A percentile compares a stretch with the other conserved stretches of the same genome.
Conservation (phyloP, 2,329 filamentous ascomycete species). For the Hypoxylon sp. region DNA sequence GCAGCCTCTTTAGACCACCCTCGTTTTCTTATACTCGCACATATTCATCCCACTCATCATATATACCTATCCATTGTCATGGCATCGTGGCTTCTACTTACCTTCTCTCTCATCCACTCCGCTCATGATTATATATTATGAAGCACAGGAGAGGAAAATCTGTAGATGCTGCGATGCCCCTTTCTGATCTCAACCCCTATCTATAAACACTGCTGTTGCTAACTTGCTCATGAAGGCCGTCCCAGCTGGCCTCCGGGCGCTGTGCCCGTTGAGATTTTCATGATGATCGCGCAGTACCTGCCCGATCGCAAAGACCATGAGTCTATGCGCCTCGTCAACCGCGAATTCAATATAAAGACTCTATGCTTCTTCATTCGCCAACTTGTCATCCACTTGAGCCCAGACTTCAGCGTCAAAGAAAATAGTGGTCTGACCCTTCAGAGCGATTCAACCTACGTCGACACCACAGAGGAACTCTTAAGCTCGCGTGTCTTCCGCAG, state of each 20-base stretch:
- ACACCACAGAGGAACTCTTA: slow-evolving; percentile 47
- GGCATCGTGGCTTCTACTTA: background rate
- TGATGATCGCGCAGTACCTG: slow-evolving; percentile 68
- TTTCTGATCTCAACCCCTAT: background rate
- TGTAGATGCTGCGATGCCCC: background rate
- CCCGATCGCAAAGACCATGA: slow-evolving; percentile 54
- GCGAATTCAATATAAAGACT: slow-evolving; percentile 64
- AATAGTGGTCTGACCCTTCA: slow-evolving; percentile 49
- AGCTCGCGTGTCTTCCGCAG: slow-evolving; percentile 69
- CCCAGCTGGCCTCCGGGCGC: slow-evolving; percentile 28
- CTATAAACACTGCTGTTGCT: slow-evolving; percentile 1
- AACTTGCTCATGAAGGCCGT: slow-evolving; percentile 1
- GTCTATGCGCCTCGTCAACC: slow-evolving; percentile 37
- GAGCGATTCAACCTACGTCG: slow-evolving; percentile 18
- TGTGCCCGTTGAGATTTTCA: slow-evolving; percentile 75
- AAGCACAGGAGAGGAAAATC: too few relatives aligned
- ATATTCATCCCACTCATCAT: background rate
- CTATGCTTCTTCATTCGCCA: slow-evolving; percentile 70
- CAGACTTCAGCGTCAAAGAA: slow-evolving; percentile 72
- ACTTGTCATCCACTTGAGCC: slow-evolving; percentile 55
- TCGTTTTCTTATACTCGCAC: background rate
- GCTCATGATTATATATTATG: background rate
- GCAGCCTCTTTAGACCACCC: background rate
- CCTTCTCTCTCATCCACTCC: background rate
- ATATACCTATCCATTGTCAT: background rate